Conservation (phyloP, 2,329 filamentous ascomycete genomes). For the Fusarium anthophilum region DNA sequence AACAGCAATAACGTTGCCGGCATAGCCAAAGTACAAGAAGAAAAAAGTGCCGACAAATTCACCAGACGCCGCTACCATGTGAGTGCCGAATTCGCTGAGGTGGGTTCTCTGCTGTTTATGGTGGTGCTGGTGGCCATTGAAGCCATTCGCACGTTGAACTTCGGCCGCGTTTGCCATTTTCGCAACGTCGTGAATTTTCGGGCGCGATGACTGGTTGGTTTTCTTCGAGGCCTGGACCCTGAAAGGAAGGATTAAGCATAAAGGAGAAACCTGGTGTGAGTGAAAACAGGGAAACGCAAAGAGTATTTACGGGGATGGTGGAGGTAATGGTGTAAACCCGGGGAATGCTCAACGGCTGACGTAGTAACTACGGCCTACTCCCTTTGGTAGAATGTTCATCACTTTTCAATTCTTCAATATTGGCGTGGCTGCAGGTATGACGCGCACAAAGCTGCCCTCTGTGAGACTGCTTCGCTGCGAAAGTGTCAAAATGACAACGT, state of each 20-base stretch:
- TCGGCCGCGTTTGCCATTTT: slow-evolving; percentile 13
- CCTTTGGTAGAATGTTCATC: background rate
- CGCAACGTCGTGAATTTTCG: background rate
- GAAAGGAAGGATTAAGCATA: background rate
- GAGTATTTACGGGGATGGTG: background rate
- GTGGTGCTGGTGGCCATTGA: background rate
- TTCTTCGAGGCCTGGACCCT: background rate
- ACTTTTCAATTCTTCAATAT: background rate
- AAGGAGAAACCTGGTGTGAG: background rate
- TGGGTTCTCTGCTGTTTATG: slow-evolving; percentile 4
- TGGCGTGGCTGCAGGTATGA: slow-evolving; percentile 18
- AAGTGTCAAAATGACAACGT: background rate
- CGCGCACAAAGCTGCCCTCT: slow-evolving; percentile 3
- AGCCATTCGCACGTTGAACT: background rate
- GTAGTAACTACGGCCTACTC: background rate
- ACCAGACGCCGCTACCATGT: slow-evolving; percentile 36
- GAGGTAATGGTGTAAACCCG: background rate
- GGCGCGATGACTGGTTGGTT: background rate
- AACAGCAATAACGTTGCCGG: slow-evolving; percentile 34
- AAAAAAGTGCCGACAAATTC: slow-evolving; percentile 35
- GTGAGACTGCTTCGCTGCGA: background rate
- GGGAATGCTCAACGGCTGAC: slow-evolving; percentile 1
- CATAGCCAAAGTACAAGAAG: slow-evolving; percentile 40
- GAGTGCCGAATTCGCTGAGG: slow-evolving; percentile 24
- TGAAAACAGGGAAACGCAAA: slow-evolving; percentile 5